A percentile compares a stretch with the other conserved stretches of the same genome.
phyloP scores from a whole-genome alignment of 352 stramenopile genomes.

The Globisporangium apiculatum region DNA sequence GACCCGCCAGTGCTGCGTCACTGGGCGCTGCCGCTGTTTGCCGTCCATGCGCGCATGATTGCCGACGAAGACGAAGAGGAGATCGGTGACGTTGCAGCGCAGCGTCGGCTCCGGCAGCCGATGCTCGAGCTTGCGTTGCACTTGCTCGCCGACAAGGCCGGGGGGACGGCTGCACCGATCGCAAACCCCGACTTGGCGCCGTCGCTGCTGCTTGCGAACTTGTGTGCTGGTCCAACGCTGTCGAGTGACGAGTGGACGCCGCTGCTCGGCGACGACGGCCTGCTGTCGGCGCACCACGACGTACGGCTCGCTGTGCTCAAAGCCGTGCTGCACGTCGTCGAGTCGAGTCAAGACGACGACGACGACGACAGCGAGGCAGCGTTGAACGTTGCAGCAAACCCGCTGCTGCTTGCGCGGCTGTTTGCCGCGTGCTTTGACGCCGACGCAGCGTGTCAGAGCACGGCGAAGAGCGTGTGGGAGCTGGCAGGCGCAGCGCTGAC shows the following conservation, averaged over 20 bases:
- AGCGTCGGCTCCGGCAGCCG: constrained; percentile 62
- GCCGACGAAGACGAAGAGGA: constrained; percentile 84
- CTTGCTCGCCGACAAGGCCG: constrained; percentile 51
- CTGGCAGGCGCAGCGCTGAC: constrained; percentile 36
- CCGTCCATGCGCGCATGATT: constrained; percentile 80
- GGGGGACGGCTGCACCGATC: constrained; percentile 44
- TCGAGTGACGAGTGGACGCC: constrained; percentile 58
- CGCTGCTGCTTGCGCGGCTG: constrained; percentile 49
- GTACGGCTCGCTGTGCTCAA: constrained; percentile 53
- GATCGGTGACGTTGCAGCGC: constrained; percentile 69
- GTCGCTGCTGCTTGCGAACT: constrained; percentile 40
- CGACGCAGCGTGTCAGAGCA: constrained; percentile 42
- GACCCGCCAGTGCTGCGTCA: constrained; percentile 39
- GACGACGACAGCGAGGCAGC: constrained; percentile 25
- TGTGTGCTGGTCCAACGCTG: constrained; percentile 51
- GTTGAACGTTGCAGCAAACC: constrained; percentile 30
- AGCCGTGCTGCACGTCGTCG: constrained; percentile 49
- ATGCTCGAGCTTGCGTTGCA: constrained; percentile 71
- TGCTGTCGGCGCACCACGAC: constrained; percentile 53
- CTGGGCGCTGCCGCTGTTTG: constrained; percentile 70
- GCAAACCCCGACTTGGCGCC: constrained; percentile 55
- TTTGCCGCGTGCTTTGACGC: constrained; percentile 65
- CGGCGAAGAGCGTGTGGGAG: constrained; percentile 67
- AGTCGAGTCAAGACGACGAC: constrained; percentile 8
- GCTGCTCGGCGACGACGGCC: constrained; percentile 56